phyloP scores from a whole-genome alignment of 345 rosid species.

The Tarenaya hassleriana region DNA sequence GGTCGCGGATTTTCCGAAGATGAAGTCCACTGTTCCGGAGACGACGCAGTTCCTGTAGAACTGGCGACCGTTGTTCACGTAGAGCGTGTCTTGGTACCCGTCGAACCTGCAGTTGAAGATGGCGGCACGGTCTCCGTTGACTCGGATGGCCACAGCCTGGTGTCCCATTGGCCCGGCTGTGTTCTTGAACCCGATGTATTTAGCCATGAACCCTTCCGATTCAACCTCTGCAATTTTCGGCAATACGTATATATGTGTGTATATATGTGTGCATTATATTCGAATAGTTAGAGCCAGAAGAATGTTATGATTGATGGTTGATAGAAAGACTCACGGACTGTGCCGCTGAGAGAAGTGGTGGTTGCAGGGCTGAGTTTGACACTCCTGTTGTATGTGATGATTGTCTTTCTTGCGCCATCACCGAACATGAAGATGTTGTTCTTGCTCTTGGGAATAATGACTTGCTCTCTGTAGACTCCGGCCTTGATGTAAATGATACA shows the following conservation, averaged over 20 bases:
- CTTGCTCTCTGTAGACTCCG: slow-evolving; percentile 44
- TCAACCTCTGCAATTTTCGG: slow-evolving; percentile 39
- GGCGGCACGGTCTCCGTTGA: slow-evolving; percentile 43
- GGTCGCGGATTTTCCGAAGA: slow-evolving; percentile 55
- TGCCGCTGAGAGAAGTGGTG: slow-evolving; percentile 44
- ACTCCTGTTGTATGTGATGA: slow-evolving; percentile 43
- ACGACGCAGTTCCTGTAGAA: slow-evolving; percentile 66
- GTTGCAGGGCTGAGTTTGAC: slow-evolving; percentile 31
- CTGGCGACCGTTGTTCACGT: slow-evolving; percentile 47
- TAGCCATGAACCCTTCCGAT: slow-evolving; percentile 55
- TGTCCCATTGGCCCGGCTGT: slow-evolving; percentile 60
- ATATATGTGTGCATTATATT: no score
- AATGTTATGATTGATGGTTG: no score
- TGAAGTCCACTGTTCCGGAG: slow-evolving; percentile 71
- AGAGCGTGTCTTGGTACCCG: slow-evolving; percentile 65
- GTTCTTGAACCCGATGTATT: slow-evolving; percentile 54
- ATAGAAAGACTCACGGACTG: slow-evolving; percentile 35
- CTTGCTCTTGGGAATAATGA: slow-evolving; percentile 37
- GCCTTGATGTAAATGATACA: slow-evolving; percentile 58
- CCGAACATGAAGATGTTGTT: slow-evolving; percentile 58
- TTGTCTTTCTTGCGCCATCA: slow-evolving; percentile 60
- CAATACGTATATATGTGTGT: background rate
- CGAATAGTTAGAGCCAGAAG: no score
- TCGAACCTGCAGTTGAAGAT: slow-evolving; percentile 58
- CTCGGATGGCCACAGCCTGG: slow-evolving; percentile 69